Base-by-base conservation (phyloP, 2,329 filamentous ascomycete species). In the Fusarium nisikadoi region DNA sequence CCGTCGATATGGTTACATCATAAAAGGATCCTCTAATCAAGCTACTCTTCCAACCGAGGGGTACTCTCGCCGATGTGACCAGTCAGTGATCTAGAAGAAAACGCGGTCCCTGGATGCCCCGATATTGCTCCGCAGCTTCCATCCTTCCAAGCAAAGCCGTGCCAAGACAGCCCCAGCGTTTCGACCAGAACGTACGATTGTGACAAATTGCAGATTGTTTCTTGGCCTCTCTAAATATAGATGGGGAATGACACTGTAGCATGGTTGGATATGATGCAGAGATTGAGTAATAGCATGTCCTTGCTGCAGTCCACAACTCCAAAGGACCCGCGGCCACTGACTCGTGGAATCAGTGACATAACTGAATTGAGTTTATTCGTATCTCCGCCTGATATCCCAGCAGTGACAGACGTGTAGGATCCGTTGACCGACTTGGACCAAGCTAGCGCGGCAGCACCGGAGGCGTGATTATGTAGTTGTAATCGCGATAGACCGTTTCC, bases 251-350 rank as follows among this genome's bases (percentile, higher is more conserved):
- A 11, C 2, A 19, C 16, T 4, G 19, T 27, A 52, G 14, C 19
- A 38, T 27, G 33, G 13, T 27, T 25, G 5, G 17, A 52, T 39
- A 20, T 20, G 3, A 12, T 27, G 9, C 13, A 19, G 23, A 52
- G 19, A 38, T 38, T 38, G 6, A 36, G 49, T 52, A 52, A 27
- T 27, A 38, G 33, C 1, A 38, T 10, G 17, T 17, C 33, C 17
- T 3, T 1, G 10, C 17, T n/a, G 7, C 13, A 27, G 9, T n/a
- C 27, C 2, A 27, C 2, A 7, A n/a, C 13, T 29, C 3, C 4
- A 38, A 52, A 0, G n/a, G 2, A 6, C 23, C 33, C 5, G 5
- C 19, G 10, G n/a, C 4, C 19, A 17, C 33, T 27, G 33, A 52
- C 23, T 53, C 49, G 14, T 17, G 10, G 6, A 53, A 27, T 27